Conservation (phyloP, 768 basidiomycete species). For the Podaxis mareebaensis region DNA sequence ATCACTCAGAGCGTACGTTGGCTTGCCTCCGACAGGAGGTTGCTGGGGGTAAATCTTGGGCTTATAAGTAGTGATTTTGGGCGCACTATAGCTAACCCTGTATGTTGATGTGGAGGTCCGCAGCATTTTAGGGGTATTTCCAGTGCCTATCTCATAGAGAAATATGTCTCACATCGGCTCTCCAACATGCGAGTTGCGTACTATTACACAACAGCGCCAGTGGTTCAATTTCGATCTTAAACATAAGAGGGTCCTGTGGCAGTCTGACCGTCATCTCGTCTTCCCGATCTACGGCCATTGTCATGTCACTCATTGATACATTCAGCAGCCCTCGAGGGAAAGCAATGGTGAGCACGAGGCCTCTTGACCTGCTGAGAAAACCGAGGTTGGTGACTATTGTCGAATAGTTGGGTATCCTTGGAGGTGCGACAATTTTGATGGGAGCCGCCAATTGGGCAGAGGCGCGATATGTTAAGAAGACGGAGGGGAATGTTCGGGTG, state of each 20-base stretch:
- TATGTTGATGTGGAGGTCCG: too few species aligned
- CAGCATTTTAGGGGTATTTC: too few species aligned
- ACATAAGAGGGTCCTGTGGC: not conserved
- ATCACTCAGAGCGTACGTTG: too few species aligned
- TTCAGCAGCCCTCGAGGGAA: not conserved
- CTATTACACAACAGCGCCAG: too few species aligned
- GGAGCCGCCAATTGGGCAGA: not conserved
- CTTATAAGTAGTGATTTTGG: too few species aligned
- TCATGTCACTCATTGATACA: not conserved
- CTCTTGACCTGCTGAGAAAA: not conserved
- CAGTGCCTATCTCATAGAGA: too few species aligned
- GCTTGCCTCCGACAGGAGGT: too few species aligned
- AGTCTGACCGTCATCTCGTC: too few species aligned
- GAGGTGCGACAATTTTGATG: not conserved
- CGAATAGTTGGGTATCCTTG: not conserved
- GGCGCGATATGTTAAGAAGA: not conserved
- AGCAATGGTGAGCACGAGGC: not conserved
- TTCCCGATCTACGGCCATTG: not conserved
- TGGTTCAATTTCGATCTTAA: not conserved
- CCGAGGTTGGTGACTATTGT: not conserved
- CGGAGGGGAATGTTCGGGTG: not conserved
- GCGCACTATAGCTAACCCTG: too few species aligned
- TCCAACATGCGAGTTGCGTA: too few species aligned
- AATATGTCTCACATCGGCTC: too few species aligned
- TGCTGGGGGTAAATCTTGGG: too few species aligned